Evolutionary conservation across 2,329 filamentous ascomycete species (phyloP), one percentile per base, ranked within the genome.

Genomic region (Orbilia brochopaga): DNA sequence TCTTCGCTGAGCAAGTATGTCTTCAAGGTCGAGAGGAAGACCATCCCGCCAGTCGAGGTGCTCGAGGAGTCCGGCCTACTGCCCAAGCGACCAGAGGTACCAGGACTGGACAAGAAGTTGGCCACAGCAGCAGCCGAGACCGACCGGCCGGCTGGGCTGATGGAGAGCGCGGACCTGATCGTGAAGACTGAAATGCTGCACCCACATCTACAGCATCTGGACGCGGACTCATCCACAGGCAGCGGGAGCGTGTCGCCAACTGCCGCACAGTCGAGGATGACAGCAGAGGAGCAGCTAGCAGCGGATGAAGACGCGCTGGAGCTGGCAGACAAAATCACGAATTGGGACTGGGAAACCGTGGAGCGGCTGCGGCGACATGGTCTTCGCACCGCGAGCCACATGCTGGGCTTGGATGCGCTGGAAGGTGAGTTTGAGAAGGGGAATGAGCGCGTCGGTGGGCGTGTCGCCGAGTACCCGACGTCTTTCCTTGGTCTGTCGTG

Each of bases 1-100:
- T 88, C 88, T 0, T 87, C 87, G 0, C 79, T 93, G 48, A 88
- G 85, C 81, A 92, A 92, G 81, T 93, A 93, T 79, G 90, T 93
- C 44, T 87, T 91, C 78, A 93, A 93, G 82, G 83, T 91, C 63
- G 90, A 89, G 0, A 83, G 93, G 23, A 83, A 94, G 76, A 97
- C 93, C 0, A 86, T 97, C 2, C 87, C 92, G 74, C 92, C 94
- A 0, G 89, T 92, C 75, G 83, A 90, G 52, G 83, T 93, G 6
- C 82, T 97, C 24, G 83, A 85, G 48, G 85, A 88, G 37, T 88
- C 88, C 55, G 87, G 87, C 1, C 82, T 97, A 78, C 81, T 97
- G 56, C 94, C 94, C 0, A 81, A 84, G 65, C 84, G 87, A 53
- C 91, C 91, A 0, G 87, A 85, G 10, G n/a, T n/a, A n/a, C 32